phyloP scores from a whole-genome alignment of 192 early-diverging fungal species.

The Backusella luteola region DNA sequence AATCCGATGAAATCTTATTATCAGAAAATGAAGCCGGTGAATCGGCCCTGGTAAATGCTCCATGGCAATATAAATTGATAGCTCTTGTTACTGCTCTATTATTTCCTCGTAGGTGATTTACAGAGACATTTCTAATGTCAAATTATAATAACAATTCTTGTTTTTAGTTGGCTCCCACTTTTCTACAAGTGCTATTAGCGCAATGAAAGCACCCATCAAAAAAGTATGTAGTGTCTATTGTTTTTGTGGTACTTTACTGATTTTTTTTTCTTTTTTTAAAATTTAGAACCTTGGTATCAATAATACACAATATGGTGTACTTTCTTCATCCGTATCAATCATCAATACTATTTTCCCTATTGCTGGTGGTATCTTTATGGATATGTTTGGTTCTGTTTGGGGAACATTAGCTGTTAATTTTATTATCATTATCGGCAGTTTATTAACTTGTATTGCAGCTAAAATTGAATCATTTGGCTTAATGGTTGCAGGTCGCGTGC shows the following conservation, averaged over 20 bases:
- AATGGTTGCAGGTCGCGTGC: constrained; percentile 53
- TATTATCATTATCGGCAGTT: constrained; percentile 56
- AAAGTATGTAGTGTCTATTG: constrained; percentile 45
- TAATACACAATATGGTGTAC: constrained; percentile 60
- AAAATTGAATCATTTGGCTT: constrained; percentile 44
- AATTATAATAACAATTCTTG: background rate
- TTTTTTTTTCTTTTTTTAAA: background rate
- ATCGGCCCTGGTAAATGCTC: constrained; percentile 25
- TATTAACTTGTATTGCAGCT: constrained; percentile 49
- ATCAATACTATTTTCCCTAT: constrained; percentile 60
- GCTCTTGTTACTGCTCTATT: constrained; percentile 59
- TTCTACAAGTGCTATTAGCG: constrained; percentile 63
- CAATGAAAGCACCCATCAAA: constrained; percentile 69
- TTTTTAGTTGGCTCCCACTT: constrained; percentile 68
- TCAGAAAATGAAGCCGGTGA: constrained; percentile 4
- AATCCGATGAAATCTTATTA: background rate
- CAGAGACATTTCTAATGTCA: background rate
- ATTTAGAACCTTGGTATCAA: constrained; percentile 51
- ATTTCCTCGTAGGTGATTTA: constrained; percentile 50
- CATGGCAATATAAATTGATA: constrained; percentile 54
- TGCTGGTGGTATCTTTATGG: constrained; percentile 57
- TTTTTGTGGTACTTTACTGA: background rate
- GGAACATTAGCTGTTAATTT: constrained; percentile 53
- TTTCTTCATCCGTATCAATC: constrained; percentile 59
- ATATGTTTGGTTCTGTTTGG: constrained; percentile 59